Conservation (phyloP, 495 filamentous ascomycete species). For the Podospora australis region DNA sequence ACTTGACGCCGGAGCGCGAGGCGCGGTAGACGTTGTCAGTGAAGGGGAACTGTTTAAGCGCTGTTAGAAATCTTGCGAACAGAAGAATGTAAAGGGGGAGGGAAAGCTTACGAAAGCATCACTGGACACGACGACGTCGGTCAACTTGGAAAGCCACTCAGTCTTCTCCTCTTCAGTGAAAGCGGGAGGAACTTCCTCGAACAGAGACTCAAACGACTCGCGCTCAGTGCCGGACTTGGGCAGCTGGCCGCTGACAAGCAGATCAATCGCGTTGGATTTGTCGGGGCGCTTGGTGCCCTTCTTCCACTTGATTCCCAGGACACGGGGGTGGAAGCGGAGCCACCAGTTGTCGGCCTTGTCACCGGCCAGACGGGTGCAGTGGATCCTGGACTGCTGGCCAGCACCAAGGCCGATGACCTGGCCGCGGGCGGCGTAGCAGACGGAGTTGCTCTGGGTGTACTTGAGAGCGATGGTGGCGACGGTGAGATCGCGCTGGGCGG, state of each 20-base stretch:
- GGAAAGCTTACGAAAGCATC: slow-evolving; percentile 82
- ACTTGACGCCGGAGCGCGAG: slow-evolving; percentile 82
- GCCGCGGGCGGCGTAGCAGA: slow-evolving; percentile 93
- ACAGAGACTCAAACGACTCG: slow-evolving; percentile 77
- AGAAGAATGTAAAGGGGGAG: background rate
- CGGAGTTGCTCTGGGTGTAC: slow-evolving; percentile 97
- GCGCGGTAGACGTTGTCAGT: slow-evolving; percentile 95
- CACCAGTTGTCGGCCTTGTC: slow-evolving; percentile 99
- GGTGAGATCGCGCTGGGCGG: slow-evolving; percentile 81
- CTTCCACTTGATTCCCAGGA: slow-evolving; percentile 88
- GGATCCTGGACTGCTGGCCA: slow-evolving; percentile 94
- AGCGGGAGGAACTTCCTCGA: slow-evolving; percentile 79
- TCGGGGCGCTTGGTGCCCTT: slow-evolving; percentile 92
- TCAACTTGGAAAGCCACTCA: slow-evolving; percentile 73
- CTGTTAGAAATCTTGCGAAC: slow-evolving; percentile 9
- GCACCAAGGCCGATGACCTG: slow-evolving; percentile 93
- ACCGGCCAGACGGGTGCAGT: slow-evolving; percentile 96
- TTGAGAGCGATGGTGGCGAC: slow-evolving; percentile 95
- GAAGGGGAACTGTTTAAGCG: slow-evolving; percentile 72
- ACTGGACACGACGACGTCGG: slow-evolving; percentile 77
- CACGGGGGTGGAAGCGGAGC: slow-evolving; percentile 90
- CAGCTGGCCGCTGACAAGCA: slow-evolving; percentile 84
- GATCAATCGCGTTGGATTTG: slow-evolving; percentile 96
- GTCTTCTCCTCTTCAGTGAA: slow-evolving; percentile 81
- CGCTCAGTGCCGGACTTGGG: slow-evolving; percentile 74